Evolutionary conservation across 495 filamentous ascomycete genomes (phyloP).

Genomic region (Mycothermus thermophilus): DNA sequence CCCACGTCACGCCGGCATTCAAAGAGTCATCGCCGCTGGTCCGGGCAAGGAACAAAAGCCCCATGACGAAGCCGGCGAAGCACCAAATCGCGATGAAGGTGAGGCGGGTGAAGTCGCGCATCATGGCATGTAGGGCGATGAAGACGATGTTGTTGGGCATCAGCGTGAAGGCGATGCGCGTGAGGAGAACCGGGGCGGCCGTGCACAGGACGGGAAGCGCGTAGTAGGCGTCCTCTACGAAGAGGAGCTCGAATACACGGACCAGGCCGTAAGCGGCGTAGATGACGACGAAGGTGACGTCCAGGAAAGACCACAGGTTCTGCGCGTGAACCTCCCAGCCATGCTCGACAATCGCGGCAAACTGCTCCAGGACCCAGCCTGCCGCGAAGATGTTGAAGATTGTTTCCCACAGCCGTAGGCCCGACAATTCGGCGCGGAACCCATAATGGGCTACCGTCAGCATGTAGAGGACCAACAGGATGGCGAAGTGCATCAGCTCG

Average conservation of each 20-base stretch:
- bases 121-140: slow-evolving; percentile 51
- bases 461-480: slow-evolving; percentile 44
- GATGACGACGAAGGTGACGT: slow-evolving; percentile 44
- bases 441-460: slow-evolving; percentile 36
- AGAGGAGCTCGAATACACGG: slow-evolving; percentile 34
- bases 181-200: slow-evolving; percentile 46
- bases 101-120: slow-evolving; percentile 48
- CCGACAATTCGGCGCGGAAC: slow-evolving; percentile 28
- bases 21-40: slow-evolving; percentile 16
- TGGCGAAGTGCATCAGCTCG: slow-evolving; percentile 43
- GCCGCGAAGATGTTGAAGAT: slow-evolving; percentile 42
- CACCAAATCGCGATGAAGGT: slow-evolving; percentile 51
- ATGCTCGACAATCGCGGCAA: slow-evolving; percentile 51
- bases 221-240: slow-evolving; percentile 25
- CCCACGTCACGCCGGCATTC: slow-evolving; percentile 18
- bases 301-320: slow-evolving; percentile 56
- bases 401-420: slow-evolving; percentile 33
- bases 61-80: slow-evolving; percentile 49
- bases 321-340: slow-evolving; percentile 56
- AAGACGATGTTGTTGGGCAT: slow-evolving; percentile 58
- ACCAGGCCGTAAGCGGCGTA: slow-evolving; percentile 41
- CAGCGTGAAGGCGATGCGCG: slow-evolving; percentile 49
- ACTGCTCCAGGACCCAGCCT: slow-evolving; percentile 50
- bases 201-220: slow-evolving; percentile 48
- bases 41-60: slow-evolving; percentile 43